These are phyloP conservation scores for Leccinum barrowsii DNA, from an alignment of 768 basidiomycete species.

Conservation along the genomic window DNA sequence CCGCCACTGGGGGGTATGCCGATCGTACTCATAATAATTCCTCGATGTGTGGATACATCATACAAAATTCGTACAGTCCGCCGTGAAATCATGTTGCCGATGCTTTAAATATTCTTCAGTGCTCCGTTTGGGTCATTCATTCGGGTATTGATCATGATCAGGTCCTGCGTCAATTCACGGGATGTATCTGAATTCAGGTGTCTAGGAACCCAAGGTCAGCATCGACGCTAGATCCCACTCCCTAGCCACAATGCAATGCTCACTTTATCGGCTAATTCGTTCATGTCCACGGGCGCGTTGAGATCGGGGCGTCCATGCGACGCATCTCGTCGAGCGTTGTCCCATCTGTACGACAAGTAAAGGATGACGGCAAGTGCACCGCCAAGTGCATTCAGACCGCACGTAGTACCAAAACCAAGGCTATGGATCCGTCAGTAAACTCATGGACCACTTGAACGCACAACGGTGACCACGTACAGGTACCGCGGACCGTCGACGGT, in stretches of 20 bases:
- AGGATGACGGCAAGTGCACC: constrained; percentile 40
- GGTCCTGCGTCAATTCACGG: constrained; percentile 1
- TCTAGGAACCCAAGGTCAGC: constrained; percentile 2
- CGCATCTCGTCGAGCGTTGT: constrained; percentile 53
- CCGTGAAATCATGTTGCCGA: not conserved
- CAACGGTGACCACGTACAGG: constrained; percentile 40
- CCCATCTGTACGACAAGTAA: constrained; percentile 56
- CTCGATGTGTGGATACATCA: not conserved
- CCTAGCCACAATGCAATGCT: not conserved
- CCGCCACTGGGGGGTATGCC: not conserved
- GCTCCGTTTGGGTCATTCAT: not conserved
- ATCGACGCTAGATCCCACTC: not conserved
- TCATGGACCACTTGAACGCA: not conserved
- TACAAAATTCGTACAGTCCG: not conserved
- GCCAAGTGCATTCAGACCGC: constrained; percentile 23
- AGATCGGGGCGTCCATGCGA: constrained; percentile 48
- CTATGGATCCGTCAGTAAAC: not conserved
- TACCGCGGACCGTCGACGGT: constrained; percentile 60
- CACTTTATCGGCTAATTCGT: constrained; percentile 66
- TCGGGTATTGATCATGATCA: not conserved
- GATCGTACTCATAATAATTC: not conserved
- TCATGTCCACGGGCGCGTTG: constrained; percentile 53
- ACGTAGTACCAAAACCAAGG: constrained; percentile 60
- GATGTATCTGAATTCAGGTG: constrained; percentile 23
- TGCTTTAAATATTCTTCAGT: not conserved